Conservation (phyloP, 1,284 basidiomycete species). For the Cystobasidium slooffiae region DNA sequence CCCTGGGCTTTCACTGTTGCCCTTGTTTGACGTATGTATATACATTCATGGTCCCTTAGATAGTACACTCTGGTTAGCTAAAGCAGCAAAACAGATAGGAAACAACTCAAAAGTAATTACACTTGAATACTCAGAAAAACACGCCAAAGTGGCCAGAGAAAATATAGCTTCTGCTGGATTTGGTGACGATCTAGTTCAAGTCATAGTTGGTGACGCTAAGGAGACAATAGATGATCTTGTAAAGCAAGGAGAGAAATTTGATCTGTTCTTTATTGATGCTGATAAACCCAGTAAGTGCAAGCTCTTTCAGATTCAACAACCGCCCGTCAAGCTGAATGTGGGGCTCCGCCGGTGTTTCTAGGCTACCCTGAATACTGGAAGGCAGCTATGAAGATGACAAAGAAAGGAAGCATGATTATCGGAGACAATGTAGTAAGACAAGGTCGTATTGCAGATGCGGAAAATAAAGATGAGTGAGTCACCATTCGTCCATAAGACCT, state of each 20-base stretch:
- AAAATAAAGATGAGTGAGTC: constrained; percentile 34
- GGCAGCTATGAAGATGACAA: constrained; percentile 18
- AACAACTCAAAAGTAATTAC: constrained; percentile 16
- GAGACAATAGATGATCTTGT: constrained; percentile 15
- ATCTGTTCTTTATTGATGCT: constrained; percentile 44
- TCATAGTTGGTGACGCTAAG: constrained; percentile 33
- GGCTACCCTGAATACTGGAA: constrained; percentile 40
- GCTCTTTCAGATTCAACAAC: no score
- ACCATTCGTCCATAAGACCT: not conserved
- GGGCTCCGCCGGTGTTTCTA: not conserved
- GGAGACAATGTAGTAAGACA: constrained; percentile 40
- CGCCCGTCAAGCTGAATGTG: no score
- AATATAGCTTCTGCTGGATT: constrained; percentile 35
- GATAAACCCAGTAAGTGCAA: constrained; percentile 32
- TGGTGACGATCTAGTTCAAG: constrained; percentile 17
- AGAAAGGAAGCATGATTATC: constrained; percentile 33
- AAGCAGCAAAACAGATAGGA: constrained; percentile 28
- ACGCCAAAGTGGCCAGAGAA: constrained; percentile 35
- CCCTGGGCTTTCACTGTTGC: no score
- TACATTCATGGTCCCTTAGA: not conserved
- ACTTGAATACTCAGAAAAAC: constrained; percentile 26
- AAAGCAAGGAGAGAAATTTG: constrained; percentile 25
- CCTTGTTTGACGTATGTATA: constrained; percentile 1
- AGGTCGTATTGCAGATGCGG: constrained; percentile 35
- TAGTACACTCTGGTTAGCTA: constrained; percentile 29